Conservation (phyloP, 2,329 filamentous ascomycete species). For the Fusarium sp. region DNA sequence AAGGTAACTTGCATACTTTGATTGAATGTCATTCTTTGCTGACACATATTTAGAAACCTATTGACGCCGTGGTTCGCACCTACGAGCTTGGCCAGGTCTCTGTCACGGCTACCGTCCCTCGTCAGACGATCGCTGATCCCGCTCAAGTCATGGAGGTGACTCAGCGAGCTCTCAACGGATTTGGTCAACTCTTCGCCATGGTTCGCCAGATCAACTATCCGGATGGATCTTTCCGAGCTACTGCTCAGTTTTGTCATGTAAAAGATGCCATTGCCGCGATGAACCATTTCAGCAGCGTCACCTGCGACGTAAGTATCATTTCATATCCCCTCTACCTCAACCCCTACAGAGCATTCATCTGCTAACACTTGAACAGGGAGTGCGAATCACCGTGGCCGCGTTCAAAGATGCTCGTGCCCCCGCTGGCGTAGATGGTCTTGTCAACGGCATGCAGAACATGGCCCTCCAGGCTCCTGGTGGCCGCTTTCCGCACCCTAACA, state of each 20-base stretch:
- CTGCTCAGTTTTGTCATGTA: constrained; percentile 65
- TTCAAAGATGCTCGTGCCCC: constrained; percentile 1
- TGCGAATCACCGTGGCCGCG: not conserved
- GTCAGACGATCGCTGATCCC: constrained; percentile 33
- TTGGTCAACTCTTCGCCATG: constrained; percentile 66
- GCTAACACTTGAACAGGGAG: constrained; percentile 4
- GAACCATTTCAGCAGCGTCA: constrained; percentile 48
- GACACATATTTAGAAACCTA: not conserved
- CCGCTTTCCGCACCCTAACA: constrained; percentile 7
- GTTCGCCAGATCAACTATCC: constrained; percentile 55
- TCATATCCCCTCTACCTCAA: not conserved
- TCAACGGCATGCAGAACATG: constrained; percentile 36
- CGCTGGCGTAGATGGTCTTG: constrained; percentile 4
- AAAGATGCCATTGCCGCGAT: constrained; percentile 56
- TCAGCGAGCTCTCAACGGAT: constrained; percentile 53
- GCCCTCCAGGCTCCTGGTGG: constrained; percentile 1
- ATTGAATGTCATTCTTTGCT: not conserved
- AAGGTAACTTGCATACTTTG: constrained; percentile 22
- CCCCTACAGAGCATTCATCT: constrained; percentile 37
- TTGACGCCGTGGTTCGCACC: constrained; percentile 14
- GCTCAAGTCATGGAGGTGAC: constrained; percentile 52
- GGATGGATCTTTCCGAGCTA: constrained; percentile 58
- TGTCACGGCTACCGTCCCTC: constrained; percentile 41
- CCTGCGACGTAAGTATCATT: constrained; percentile 42
- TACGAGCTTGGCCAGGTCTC: constrained; percentile 46